Evolutionary conservation across 2,329 filamentous ascomycete genomes (phyloP).

Genomic region (Pseudodiploospora longispora): DNA sequence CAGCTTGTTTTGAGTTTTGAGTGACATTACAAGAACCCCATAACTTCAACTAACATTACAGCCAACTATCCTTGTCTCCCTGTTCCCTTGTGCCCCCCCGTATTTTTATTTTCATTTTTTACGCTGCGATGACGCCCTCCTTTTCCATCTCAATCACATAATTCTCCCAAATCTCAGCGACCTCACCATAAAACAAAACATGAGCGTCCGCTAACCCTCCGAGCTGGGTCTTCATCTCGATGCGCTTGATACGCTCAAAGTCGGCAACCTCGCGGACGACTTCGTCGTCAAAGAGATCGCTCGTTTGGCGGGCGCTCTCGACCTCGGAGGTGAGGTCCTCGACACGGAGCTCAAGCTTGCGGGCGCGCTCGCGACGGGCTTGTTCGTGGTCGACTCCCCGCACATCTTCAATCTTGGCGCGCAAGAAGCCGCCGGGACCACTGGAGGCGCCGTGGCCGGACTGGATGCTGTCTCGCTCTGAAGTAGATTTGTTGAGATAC

Average conservation of each 20-base stretch:
- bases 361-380: slow-evolving; percentile 72
- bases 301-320: slow-evolving; percentile 76
- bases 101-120: too few relatives aligned
- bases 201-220: slow-evolving; percentile 78
- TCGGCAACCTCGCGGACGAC: slow-evolving; percentile 87
- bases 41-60: too few relatives aligned
- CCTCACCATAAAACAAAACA: slow-evolving; percentile 74
- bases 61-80: too few relatives aligned
- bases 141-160: slow-evolving; percentile 86
- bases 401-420: slow-evolving; percentile 92
- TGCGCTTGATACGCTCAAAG: slow-evolving; percentile 92
- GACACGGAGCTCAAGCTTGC: slow-evolving; percentile 87
- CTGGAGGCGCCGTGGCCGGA: slow-evolving; percentile 46
- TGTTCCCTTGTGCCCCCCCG: too few relatives aligned
- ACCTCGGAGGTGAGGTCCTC: slow-evolving; percentile 86
- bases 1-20: too few relatives aligned
- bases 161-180: slow-evolving; percentile 76
- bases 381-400: slow-evolving; percentile 95
- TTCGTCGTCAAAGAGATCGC: slow-evolving; percentile 92
- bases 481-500: slow-evolving; percentile 84
- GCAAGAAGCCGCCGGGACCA: slow-evolving; percentile 78
- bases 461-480: slow-evolving; percentile 72
- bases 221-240: slow-evolving; percentile 84
- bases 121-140: slow-evolving; percentile 34
- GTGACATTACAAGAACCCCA: too few relatives aligned